Conservation (phyloP, 805 yeast species). For the Candida endomychidarum region DNA sequence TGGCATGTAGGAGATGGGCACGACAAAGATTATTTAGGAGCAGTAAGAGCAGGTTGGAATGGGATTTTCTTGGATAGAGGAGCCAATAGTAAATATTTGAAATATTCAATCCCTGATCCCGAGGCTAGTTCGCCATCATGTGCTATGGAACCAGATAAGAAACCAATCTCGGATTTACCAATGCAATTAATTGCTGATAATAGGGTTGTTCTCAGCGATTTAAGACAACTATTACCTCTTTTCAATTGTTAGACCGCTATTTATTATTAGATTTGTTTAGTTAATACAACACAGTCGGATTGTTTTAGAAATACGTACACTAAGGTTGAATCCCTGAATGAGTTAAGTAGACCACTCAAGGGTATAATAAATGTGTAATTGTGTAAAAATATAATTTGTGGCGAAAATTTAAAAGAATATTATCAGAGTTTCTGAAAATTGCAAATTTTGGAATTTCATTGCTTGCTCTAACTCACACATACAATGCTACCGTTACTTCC, state of each 20-base stretch:
- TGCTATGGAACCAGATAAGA: slow-evolving; percentile 9
- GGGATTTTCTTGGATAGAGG: slow-evolving; percentile 55
- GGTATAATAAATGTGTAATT: no score
- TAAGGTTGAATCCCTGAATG: no score
- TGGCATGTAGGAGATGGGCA: slow-evolving; percentile 75
- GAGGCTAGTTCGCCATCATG: slow-evolving; percentile 14
- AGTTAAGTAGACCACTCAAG: no score
- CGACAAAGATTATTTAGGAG: slow-evolving; percentile 53
- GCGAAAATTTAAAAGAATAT: no score
- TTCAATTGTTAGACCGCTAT: no score
- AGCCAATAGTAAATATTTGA: slow-evolving; percentile 16
- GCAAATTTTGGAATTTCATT: no score
- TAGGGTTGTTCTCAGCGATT: slow-evolving; percentile 26
- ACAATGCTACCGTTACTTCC: no score
- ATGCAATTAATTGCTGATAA: slow-evolving; percentile 31
- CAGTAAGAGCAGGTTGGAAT: slow-evolving; percentile 59
- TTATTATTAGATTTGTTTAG: slow-evolving; percentile 4
- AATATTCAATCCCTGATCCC: slow-evolving; percentile 12
- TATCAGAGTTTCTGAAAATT: no score
- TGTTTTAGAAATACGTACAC: no score
- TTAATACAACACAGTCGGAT: no score
- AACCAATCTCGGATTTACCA: slow-evolving; percentile 11
- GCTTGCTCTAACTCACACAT: no score
- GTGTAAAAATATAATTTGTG: no score
- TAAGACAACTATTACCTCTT: slow-evolving; percentile 15